Base-by-base conservation (phyloP, 257 asterid species). In the Solanum pinnatisectum region DNA sequence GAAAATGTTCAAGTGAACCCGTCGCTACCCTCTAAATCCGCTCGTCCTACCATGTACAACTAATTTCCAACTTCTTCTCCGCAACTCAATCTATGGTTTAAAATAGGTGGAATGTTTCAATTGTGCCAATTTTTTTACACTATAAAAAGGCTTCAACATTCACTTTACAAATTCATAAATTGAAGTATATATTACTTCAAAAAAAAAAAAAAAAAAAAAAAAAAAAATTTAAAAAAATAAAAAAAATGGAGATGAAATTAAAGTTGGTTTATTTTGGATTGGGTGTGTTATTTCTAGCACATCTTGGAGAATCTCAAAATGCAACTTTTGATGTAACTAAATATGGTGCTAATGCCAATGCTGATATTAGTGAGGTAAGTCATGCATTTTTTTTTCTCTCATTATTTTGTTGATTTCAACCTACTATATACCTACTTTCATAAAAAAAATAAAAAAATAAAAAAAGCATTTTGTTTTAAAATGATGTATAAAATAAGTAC, bases 261-360 rank as follows among this genome's bases (percentile, higher is more conserved):
- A 67, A 36, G 63, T 18, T 72, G 27, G 25, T 85, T 65, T 12
- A 25, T 32, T 25, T 79, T 32, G 40, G 82, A 44, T 78, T 81
- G 35, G 22, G 46, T 40, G 68, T 79, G 36, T 35, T 79, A 33
- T 79, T 65, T 56, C 59, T 87, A 33, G 44, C 77, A 20, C 81
- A 52, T 16, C 9, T n/a, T 5, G 84, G 84, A 10, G 82, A 87
- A 39, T 40, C 67, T 79, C 67, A 85, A 2, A 15, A 33, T 49
- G 85, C 25, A 5, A 20, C 22, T 35, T 67, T 88, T 46, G 87
- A 72, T 71, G 36, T 88, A 36, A 85, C 88, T 2, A 74, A 74
- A 59, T 76, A 76, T 76, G 88, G 88, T 72, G 90, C 85, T 35
- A 88, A 73, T 22, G 23, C 56, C 20, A 60, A 84, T 42, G 52